Conservation (phyloP, 352 stramenopile genomes). For the Phytophthora melonis region DNA sequence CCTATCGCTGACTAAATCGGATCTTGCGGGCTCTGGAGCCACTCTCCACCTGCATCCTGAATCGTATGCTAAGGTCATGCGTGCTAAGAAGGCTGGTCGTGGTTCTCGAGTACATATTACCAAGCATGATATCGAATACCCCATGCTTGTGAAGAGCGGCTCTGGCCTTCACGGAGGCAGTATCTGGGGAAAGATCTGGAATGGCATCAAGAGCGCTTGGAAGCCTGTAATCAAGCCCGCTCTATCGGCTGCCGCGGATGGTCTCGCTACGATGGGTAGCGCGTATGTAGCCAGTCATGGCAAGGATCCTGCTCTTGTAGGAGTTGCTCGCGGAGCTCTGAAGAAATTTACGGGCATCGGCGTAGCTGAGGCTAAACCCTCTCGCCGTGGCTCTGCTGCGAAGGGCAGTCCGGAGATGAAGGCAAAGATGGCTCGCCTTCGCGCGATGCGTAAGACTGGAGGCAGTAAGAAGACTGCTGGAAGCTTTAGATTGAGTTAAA, state of each 20-base stretch:
- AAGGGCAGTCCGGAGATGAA: neutral
- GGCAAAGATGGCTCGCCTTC: neutral
- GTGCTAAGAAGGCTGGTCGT: neutral
- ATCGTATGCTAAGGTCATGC: constrained; percentile 9
- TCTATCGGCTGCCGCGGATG: constrained; percentile 7
- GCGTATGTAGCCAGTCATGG: neutral
- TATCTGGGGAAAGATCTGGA: constrained; percentile 12
- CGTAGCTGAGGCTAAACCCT: neutral
- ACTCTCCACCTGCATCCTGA: constrained; percentile 18
- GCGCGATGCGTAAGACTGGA: constrained; percentile 1
- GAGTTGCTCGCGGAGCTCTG: neutral
- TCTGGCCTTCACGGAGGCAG: neutral
- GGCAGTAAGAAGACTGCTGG: neutral
- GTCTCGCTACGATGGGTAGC: neutral
- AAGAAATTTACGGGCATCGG: neutral
- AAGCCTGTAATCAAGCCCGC: neutral
- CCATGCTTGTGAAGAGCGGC: neutral
- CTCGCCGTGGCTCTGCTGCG: neutral
- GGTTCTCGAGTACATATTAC: neutral
- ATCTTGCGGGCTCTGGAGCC: constrained; percentile 3
- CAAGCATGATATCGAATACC: neutral
- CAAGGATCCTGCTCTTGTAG: constrained; percentile 2
- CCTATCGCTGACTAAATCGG: constrained; percentile 1
- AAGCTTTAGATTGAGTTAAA: constrained; percentile 1
- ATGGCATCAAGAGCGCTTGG: constrained; percentile 1